These are phyloP conservation scores for Deakozyma indianensis DNA, from an alignment of 805 yeast species.

Conservation along the genomic window DNA sequence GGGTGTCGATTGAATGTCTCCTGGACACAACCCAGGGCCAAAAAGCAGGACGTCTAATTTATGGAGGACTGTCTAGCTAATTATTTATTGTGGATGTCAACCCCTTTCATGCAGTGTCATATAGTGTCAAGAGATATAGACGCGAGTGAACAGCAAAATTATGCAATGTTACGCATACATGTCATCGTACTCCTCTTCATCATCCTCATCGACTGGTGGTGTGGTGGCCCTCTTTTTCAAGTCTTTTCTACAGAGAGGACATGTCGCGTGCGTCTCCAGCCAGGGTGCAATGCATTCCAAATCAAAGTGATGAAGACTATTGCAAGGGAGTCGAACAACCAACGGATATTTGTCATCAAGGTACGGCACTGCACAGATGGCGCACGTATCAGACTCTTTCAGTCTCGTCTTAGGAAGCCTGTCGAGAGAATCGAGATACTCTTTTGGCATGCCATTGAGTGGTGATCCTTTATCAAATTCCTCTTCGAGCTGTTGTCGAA, in stretches of 20 bases:
- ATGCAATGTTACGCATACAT: constrained; percentile 48
- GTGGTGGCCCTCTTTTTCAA: constrained; percentile 33
- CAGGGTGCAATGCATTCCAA: constrained; percentile 85
- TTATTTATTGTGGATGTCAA: no score
- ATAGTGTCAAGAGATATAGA: no score
- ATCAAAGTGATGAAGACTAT: constrained; percentile 58
- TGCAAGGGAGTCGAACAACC: constrained; percentile 63
- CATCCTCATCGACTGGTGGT: constrained; percentile 35
- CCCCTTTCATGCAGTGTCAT: no score
- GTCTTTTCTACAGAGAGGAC: constrained; percentile 79
- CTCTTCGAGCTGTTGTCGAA: constrained; percentile 4
- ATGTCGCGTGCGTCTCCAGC: constrained; percentile 45
- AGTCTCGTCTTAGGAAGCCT: constrained; percentile 39
- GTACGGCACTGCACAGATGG: constrained; percentile 70
- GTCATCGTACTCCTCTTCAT: constrained; percentile 59
- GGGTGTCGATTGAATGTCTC: constrained; percentile 17
- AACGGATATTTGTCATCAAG: constrained; percentile 64
- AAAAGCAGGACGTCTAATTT: no score
- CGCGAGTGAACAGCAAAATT: no score
- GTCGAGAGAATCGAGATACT: constrained; percentile 62
- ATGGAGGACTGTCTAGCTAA: no score
- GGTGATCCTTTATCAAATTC: constrained; percentile 3
- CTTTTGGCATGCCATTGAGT: constrained; percentile 44
- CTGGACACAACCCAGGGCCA: constrained; percentile 18
- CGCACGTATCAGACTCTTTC: constrained; percentile 44